A percentile compares a stretch with the other conserved stretches of the same genome.
Evolutionary conservation across 2,329 filamentous ascomycete species (phyloP).

Genomic region (Bimuria novae-zelandiae): DNA sequence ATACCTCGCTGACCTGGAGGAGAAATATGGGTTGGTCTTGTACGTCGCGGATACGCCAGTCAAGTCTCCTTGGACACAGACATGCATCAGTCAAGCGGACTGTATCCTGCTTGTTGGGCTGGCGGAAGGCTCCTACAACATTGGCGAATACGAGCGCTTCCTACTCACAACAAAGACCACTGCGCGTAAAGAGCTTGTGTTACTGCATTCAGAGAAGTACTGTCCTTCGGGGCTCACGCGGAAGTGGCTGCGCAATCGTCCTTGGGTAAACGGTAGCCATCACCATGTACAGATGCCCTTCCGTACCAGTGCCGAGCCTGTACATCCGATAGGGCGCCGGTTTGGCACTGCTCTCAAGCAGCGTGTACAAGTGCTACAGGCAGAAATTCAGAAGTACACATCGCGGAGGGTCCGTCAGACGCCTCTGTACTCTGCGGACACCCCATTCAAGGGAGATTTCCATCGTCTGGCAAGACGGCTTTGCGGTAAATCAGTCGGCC

Average conservation of each 20-base stretch:
- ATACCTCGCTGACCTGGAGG: constrained; percentile 93
- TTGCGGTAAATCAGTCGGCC: constrained; percentile 90
- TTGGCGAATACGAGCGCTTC: constrained; percentile 96
- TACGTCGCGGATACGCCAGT: constrained; percentile 97
- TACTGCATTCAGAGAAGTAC: constrained; percentile 88
- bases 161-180: constrained; percentile 97
- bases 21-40: constrained; percentile 93
- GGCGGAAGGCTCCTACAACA: constrained; percentile 84
- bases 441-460: constrained; percentile 94
- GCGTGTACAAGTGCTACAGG: constrained; percentile 89
- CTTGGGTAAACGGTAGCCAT: constrained; percentile 98
- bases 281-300: constrained; percentile 98
- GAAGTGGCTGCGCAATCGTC: constrained; percentile 82
- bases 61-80: constrained; percentile 97
- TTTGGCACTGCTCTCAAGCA: constrained; percentile 88
- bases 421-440: constrained; percentile 87
- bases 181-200: constrained; percentile 86
- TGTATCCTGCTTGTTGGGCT: constrained; percentile 92
- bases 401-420: constrained; percentile 88
- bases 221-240: constrained; percentile 83
- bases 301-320: constrained; percentile 73
- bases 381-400: constrained; percentile 98
- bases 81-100: constrained; percentile 95
- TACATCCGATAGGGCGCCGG: constrained; percentile 74
- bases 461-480: constrained; percentile 87